Percentiles rank a stretch among this genome's conserved stretches.
These are phyloP conservation scores for Fomes fomentarius DNA, from an alignment of 1,284 basidiomycete species.

Conservation along the genomic window DNA sequence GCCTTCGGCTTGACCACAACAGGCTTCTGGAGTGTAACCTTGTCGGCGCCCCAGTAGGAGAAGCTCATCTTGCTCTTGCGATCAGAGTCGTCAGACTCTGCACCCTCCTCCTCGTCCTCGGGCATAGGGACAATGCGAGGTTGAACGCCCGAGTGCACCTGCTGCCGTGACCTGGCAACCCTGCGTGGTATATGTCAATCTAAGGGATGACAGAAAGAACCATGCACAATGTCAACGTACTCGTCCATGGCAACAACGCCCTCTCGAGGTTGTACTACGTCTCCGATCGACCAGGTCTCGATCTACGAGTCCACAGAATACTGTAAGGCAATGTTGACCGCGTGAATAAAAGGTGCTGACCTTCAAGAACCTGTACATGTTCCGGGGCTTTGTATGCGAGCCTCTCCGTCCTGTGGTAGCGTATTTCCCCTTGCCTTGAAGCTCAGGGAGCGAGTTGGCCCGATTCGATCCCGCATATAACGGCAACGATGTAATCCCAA, in stretches of 20 bases:
- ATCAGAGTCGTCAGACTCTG: conserved; percentile 81
- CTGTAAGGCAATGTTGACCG: too few relatives aligned
- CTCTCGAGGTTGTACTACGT: conserved; percentile 69
- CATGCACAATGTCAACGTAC: conserved; percentile 53
- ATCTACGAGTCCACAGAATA: conserved; percentile 70
- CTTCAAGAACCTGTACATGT: conserved; percentile 88
- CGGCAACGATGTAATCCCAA: conserved; percentile 87
- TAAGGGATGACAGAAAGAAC: conserved; percentile 6
- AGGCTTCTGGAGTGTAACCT: conserved; percentile 82
- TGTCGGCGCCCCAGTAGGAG: conserved; percentile 89
- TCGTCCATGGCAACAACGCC: conserved; percentile 85
- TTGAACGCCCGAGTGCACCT: conserved; percentile 56
- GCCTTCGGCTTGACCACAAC: conserved; percentile 56
- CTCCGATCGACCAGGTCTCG: conserved; percentile 86
- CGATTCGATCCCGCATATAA: conserved; percentile 74
- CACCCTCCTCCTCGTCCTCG: conserved; percentile 54
- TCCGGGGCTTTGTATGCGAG: conserved; percentile 79
- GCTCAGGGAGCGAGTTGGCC: conserved; percentile 75
- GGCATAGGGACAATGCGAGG: conserved; percentile 75
- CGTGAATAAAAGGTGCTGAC: too few relatives aligned
- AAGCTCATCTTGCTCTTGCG: conserved; percentile 91
- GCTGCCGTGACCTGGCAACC: conserved; percentile 68
- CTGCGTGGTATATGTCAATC: conserved; percentile 39
- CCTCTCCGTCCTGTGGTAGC: conserved; percentile 75
- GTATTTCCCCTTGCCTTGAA: conserved; percentile 80